Conservation (phyloP, 2,329 filamentous ascomycete species). For the Venturia aucupariae region DNA sequence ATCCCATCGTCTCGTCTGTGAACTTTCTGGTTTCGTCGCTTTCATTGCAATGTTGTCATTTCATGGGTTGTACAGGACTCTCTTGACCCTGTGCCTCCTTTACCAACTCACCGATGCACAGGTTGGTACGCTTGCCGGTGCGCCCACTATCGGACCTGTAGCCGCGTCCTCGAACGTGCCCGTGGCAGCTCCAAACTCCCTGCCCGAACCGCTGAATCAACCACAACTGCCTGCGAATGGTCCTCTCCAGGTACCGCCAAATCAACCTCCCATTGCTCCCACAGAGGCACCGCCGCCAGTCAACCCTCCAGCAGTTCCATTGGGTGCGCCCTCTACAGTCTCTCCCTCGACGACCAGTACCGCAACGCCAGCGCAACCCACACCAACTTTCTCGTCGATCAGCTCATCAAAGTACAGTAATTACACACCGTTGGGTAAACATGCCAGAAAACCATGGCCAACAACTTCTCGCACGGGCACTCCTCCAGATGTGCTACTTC, state of each 20-base stretch:
- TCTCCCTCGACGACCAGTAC: not conserved
- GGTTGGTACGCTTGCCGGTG: not conserved
- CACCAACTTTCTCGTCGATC: not conserved
- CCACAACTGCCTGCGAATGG: not conserved
- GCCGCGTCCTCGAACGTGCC: not conserved
- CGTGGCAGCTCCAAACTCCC: no score
- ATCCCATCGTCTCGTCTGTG: not conserved
- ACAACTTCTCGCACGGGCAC: not conserved
- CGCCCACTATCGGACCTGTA: not conserved
- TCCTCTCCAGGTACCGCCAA: not conserved
- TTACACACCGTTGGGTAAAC: not conserved
- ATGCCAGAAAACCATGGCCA: not conserved
- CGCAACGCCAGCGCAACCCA: not conserved
- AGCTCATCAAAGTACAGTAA: not conserved
- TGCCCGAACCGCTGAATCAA: no score
- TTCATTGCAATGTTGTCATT: not conserved
- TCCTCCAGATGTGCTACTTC: conserved; percentile 49
- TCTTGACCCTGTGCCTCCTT: not conserved
- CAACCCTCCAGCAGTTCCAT: not conserved
- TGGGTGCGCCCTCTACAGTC: not conserved
- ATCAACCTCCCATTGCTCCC: not conserved
- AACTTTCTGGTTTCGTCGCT: not conserved
- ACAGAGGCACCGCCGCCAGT: not conserved
- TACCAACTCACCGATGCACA: not conserved
- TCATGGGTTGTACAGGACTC: not conserved